Percentiles rank a stretch among this genome's conserved stretches.
These are phyloP conservation scores for Blastocystis sp. DNA, from an alignment of 352 stramenopile species.

Conservation along the genomic window DNA sequence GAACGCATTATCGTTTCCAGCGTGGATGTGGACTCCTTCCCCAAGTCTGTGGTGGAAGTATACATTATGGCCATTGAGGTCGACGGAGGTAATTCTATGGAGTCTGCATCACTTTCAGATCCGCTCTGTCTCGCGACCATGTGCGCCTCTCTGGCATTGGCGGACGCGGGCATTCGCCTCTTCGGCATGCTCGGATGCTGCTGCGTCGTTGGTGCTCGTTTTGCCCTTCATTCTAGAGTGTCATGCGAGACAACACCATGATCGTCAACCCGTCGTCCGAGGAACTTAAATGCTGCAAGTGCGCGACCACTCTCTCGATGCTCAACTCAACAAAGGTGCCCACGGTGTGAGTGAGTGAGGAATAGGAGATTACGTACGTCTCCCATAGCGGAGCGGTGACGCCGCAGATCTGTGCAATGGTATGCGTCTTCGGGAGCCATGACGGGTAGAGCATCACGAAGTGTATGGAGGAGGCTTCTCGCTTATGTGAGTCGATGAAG, in stretches of 20 bases:
- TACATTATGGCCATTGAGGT: conserved; percentile 60
- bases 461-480: conserved; percentile 48
- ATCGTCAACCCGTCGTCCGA: conserved; percentile 33
- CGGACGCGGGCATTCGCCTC: conserved; percentile 46
- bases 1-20: conserved; percentile 35
- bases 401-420: conserved; percentile 60
- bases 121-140: conserved; percentile 53
- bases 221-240: not conserved
- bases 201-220: conserved; percentile 29
- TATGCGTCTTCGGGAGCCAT: not conserved
- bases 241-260: conserved; percentile 55
- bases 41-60: conserved; percentile 61
- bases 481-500: conserved; percentile 30
- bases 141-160: conserved; percentile 49
- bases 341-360: not conserved
- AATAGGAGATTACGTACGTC: conserved; percentile 53
- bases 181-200: conserved; percentile 62
- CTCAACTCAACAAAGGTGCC: conserved; percentile 44
- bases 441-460: conserved; percentile 43
- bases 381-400: conserved; percentile 51
- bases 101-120: not conserved
- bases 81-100: conserved; percentile 17
- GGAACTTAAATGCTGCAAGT: conserved; percentile 25
- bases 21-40: conserved; percentile 66
- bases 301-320: conserved; percentile 35